Conservation (phyloP, 2,329 filamentous ascomycete species). For the Trichoderma simmonsii region DNA sequence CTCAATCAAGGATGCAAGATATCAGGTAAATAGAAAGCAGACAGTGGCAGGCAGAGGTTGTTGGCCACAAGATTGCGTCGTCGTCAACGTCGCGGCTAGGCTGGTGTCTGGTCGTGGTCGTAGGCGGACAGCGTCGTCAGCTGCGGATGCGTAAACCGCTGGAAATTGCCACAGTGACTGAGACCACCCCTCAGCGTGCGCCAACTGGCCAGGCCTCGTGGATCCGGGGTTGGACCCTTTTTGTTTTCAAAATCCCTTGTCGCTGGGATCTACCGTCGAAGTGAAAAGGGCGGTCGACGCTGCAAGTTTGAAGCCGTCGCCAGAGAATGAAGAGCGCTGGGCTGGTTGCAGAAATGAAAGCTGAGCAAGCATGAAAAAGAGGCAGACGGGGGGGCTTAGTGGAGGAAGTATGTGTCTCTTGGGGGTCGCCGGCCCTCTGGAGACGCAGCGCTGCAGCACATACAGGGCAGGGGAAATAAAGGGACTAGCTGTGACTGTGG, state of each 20-base stretch:
- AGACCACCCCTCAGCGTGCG: slow-evolving; percentile 18
- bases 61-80: slow-evolving; percentile 12
- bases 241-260: not conserved
- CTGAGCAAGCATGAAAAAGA: not conserved
- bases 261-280: not conserved
- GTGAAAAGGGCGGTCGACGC: not conserved
- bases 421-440: slow-evolving; percentile 3
- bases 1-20: slow-evolving; percentile 4
- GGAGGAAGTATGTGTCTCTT: slow-evolving; percentile 13
- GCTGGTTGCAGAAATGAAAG: not conserved
- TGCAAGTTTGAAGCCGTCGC: slow-evolving; percentile 7
- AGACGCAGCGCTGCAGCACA: slow-evolving; percentile 1
- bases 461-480: slow-evolving; percentile 30
- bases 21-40: not conserved
- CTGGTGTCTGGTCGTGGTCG: slow-evolving; percentile 20
- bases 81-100: slow-evolving; percentile 15
- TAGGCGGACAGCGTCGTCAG: slow-evolving; percentile 29
- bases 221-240: not conserved
- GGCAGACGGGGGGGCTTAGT: slow-evolving; percentile 14
- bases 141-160: slow-evolving; percentile 28
- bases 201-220: not conserved
- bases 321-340: not conserved
- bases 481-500: not conserved
- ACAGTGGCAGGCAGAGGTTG: not conserved
- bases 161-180: slow-evolving; percentile 21